phyloP scores from a whole-genome alignment of 306 rosid species.

The Sphenostylis stenocarpa region DNA sequence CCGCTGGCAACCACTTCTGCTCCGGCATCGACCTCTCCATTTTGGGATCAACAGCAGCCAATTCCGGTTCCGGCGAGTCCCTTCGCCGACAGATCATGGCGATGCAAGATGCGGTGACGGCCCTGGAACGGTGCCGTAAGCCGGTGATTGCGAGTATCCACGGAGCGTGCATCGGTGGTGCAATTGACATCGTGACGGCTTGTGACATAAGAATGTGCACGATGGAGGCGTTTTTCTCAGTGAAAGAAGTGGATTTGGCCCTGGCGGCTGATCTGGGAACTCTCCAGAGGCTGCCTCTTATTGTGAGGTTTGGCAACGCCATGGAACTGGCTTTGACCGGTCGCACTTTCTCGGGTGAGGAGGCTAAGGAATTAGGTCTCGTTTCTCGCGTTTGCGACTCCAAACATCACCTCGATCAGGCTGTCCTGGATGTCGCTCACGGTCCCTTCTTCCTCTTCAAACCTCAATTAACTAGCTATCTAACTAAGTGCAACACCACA shows the following conservation, averaged over 20 bases:
- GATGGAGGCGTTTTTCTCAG: constrained; percentile 78
- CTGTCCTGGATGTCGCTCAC: constrained; percentile 47
- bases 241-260: constrained; percentile 81
- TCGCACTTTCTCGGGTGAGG: constrained; percentile 68
- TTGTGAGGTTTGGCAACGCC: constrained; percentile 79
- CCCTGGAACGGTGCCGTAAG: constrained; percentile 82
- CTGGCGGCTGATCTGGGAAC: constrained; percentile 86
- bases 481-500: no score
- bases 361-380: constrained; percentile 72
- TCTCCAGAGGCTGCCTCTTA: constrained; percentile 76
- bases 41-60: constrained; percentile 16
- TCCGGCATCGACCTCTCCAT: constrained; percentile 70
- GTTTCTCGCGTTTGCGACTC: constrained; percentile 61
- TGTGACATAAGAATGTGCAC: constrained; percentile 80
- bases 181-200: constrained; percentile 69
- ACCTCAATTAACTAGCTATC: not conserved
- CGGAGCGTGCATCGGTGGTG: constrained; percentile 88
- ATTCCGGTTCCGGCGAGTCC: constrained; percentile 48
- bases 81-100: constrained; percentile 62
- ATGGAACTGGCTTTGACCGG: constrained; percentile 81
- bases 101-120: constrained; percentile 73
- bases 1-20: constrained; percentile 77
- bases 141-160: constrained; percentile 76
- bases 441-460: not conserved
- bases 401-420: constrained; percentile 45